Evolutionary conservation across 116 monocot species (phyloP).

Genomic region (Dioscorea cayenensis): DNA sequence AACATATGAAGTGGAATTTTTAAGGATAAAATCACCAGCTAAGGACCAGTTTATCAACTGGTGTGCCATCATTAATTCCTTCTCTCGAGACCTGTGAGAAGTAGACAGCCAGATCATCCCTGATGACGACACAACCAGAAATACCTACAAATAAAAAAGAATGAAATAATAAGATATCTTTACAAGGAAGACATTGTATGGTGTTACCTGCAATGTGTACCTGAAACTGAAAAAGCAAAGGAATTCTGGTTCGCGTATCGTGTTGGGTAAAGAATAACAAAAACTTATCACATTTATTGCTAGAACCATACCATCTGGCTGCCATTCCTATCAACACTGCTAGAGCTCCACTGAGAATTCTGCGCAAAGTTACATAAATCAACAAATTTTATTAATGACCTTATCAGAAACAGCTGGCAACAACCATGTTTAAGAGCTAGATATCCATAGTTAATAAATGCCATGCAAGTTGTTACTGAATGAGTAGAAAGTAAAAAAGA

Average conservation of each 20-base stretch:
- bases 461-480: no score
- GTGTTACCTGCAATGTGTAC: slow-evolving; percentile 14
- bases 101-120: slow-evolving; percentile 81
- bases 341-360: slow-evolving; percentile 59
- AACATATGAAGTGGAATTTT: background rate
- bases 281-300: slow-evolving; percentile 31
- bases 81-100: slow-evolving; percentile 62
- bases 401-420: no score
- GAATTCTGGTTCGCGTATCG: slow-evolving; percentile 14
- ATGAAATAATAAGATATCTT: background rate
- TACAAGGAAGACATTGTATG: background rate
- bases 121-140: slow-evolving; percentile 62
- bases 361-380: slow-evolving; percentile 15
- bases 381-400: background rate
- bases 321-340: slow-evolving; percentile 51
- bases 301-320: slow-evolving; percentile 39
- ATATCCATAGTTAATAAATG: background rate
- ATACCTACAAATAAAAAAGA: slow-evolving; percentile 22
- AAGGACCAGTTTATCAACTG: slow-evolving; percentile 82
- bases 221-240: slow-evolving; percentile 51
- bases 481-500: no score
- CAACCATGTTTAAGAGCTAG: no score
- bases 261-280: slow-evolving; percentile 30
- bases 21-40: slow-evolving; percentile 32
- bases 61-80: slow-evolving; percentile 50